Base-by-base conservation (phyloP, 352 stramenopile species). In the Globisporangium lucens region DNA sequence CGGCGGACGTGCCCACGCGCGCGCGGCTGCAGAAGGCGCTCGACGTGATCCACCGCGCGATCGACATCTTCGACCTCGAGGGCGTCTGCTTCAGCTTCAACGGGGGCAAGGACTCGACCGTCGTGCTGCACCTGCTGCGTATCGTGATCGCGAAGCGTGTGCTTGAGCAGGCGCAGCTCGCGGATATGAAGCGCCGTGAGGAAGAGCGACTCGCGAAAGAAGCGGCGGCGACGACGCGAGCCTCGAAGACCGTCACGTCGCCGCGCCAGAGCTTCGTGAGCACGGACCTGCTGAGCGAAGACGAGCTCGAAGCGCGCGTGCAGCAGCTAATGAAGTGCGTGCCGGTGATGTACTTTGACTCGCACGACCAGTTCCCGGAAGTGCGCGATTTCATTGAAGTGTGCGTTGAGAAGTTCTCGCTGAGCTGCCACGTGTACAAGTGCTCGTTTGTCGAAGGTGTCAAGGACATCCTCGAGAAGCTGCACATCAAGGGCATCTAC, bases 281-380 rank as follows among this genome's bases (percentile, higher is more conserved):
- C 63, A 63, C 70, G 29, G 80, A 87, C 41, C 63, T 90, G 35
- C 60, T 91, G 64, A 63, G 65, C 15, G 70, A 83, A 41, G 67
- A 82, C 0, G 80, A 89, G 51, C 72, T 94, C 9, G 83, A 92
- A 67, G 41, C 43, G 15, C 76, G 72, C 29, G 82, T 90, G 33
- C 65, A 72, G 20, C 59, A 66, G 33, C 69, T 77, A 47, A 67
- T 95, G 47, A 72, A 79, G 51, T 75, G 76, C 24, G 69, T 97
- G 29, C 89, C 87, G 0, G 84, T 98, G 17, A 97, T 99, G 75
- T 99, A 98, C 81, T 99, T 99, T 75, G 88, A 99, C 68, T 96
- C 97, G 65, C 74, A 89, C 41, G 87, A 98, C 72, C 95, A 99
- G 79, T 99, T 99, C 76, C 85, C 87, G 2, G 89, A 98, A 69